Percentiles rank a stretch among this genome's conserved stretches.
Evolutionary conservation across 1,284 basidiomycete genomes (phyloP).

Genomic region (Melampsora larici-populina): DNA sequence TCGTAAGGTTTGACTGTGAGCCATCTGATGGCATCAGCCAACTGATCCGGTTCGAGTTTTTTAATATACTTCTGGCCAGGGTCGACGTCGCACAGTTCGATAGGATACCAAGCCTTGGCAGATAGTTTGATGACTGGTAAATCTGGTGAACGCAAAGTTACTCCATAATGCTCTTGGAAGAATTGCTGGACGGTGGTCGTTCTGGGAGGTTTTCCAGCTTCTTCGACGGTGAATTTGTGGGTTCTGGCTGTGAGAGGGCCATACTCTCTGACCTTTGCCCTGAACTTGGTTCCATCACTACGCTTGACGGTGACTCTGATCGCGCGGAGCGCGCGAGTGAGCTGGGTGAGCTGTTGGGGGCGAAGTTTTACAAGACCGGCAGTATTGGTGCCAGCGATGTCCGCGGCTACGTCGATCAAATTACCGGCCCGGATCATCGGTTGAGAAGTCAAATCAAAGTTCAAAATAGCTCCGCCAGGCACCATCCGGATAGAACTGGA

Average conservation of each 20-base stretch:
- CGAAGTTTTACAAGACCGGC: neutral
- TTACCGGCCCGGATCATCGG: constrained; percentile 37
- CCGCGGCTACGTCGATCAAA: constrained; percentile 22
- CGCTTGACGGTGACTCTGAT: constrained; percentile 37
- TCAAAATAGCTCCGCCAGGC: constrained; percentile 31
- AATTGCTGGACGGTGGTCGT: constrained; percentile 22
- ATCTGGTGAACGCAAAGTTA: constrained; percentile 41
- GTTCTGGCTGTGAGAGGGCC: constrained; percentile 3
- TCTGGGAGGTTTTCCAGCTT: constrained; percentile 6
- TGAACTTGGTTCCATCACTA: constrained; percentile 25
- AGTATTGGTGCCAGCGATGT: neutral
- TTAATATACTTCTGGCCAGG: constrained; percentile 44
- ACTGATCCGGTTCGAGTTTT: constrained; percentile 47
- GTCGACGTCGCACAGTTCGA: constrained; percentile 46
- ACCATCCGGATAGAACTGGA: constrained; percentile 36
- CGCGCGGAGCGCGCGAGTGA: constrained; percentile 10
- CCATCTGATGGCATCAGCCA: constrained; percentile 45
- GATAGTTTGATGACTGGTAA: constrained; percentile 46
- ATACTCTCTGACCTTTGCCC: constrained; percentile 24
- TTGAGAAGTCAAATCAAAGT: constrained; percentile 40
- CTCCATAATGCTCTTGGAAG: constrained; percentile 41
- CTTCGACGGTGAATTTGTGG: constrained; percentile 3
- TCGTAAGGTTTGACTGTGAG: constrained; percentile 39
- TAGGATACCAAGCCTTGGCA: constrained; percentile 47
- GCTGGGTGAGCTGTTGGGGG: neutral